Conservation (phyloP, 1,284 basidiomycete species). For the Rhodotorula glutinis region DNA sequence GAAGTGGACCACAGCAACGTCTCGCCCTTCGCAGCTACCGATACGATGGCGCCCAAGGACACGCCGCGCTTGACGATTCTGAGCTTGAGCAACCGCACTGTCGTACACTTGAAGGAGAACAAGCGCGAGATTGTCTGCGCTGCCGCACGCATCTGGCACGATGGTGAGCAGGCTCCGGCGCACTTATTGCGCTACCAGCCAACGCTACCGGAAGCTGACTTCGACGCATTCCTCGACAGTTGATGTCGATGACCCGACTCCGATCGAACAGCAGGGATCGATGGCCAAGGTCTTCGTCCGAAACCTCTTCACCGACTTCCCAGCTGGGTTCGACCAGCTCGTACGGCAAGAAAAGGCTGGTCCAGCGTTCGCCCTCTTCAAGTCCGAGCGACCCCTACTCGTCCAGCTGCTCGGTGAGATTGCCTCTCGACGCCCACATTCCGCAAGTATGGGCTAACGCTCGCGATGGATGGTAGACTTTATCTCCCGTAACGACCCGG, state of each 20-base stretch:
- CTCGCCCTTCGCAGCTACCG: slow-evolving; percentile 73
- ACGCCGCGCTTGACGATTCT: slow-evolving; percentile 86
- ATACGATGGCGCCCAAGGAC: slow-evolving; percentile 70
- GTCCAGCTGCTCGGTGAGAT: slow-evolving; percentile 69
- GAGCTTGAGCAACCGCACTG: slow-evolving; percentile 82
- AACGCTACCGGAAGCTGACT: neutral
- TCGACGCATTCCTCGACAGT: slow-evolving; percentile 53
- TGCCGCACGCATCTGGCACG: slow-evolving; percentile 81
- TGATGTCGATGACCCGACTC: slow-evolving; percentile 81
- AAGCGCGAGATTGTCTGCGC: slow-evolving; percentile 88
- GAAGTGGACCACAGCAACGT: slow-evolving; percentile 73
- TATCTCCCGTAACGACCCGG: slow-evolving; percentile 84
- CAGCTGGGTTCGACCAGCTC: slow-evolving; percentile 61
- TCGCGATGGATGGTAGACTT: slow-evolving; percentile 56
- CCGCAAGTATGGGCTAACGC: neutral
- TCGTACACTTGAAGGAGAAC: slow-evolving; percentile 92
- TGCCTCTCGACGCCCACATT: too few species aligned
- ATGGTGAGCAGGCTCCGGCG: slow-evolving; percentile 58
- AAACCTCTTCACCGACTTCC: slow-evolving; percentile 65
- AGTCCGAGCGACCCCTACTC: slow-evolving; percentile 72
- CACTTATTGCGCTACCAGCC: neutral
- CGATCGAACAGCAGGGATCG: slow-evolving; percentile 79
- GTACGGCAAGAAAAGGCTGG: slow-evolving; percentile 44
- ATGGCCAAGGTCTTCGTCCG: slow-evolving; percentile 79
- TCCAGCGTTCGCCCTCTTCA: slow-evolving; percentile 65